Base-by-base conservation (phyloP, 345 rosid species). In the Brassica juncea region DNA sequence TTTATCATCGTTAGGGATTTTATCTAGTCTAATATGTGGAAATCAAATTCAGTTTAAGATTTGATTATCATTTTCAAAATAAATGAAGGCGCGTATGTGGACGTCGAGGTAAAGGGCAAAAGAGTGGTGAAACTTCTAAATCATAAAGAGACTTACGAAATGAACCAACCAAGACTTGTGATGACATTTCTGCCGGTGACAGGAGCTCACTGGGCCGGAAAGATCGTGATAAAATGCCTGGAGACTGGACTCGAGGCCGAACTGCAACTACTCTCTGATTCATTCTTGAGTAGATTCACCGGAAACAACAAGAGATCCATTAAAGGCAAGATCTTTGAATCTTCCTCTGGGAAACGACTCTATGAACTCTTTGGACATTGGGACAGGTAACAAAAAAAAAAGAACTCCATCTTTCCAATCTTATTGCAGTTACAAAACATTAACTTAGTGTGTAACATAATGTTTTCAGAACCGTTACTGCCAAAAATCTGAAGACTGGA, bases 201-300 rank as follows among this genome's bases (percentile, higher is more conserved):
- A 1, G 82, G 84, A 1, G 81, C 83, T 25, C 90, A 89, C 49
- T 92, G 97, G 97, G 80, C 82, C 61, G 97, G 97, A 8, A 81
- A 83, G n/a, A 85, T 89, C 2, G 49, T 16, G 34, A 85, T 94
- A 66, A 72, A 78, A 14, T 94, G 99, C 81, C 85, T 73, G 7
- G 94, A 92, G 68, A 86, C 83, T 0, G 87, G 85, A 60, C 87
- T 92, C 3, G 90, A 81, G 81, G 97, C 97, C 0, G 89, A 89
- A 16, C 27, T 92, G 66, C 82, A 72, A 57, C 1, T 94, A 91
- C 85, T 82, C 65, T 4, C 92, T 80, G 74, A 86, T 79, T n/a
- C 81, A 31, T 69, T 89, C 68, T 69, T 75, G 62, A 70, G 68
- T 85, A 55, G 86, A 69, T 35, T 87, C 89, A 34, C 82, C 39